These are phyloP conservation scores for Phytophthora idaei DNA, from an alignment of 352 stramenopile genomes.

Conservation along the genomic window DNA sequence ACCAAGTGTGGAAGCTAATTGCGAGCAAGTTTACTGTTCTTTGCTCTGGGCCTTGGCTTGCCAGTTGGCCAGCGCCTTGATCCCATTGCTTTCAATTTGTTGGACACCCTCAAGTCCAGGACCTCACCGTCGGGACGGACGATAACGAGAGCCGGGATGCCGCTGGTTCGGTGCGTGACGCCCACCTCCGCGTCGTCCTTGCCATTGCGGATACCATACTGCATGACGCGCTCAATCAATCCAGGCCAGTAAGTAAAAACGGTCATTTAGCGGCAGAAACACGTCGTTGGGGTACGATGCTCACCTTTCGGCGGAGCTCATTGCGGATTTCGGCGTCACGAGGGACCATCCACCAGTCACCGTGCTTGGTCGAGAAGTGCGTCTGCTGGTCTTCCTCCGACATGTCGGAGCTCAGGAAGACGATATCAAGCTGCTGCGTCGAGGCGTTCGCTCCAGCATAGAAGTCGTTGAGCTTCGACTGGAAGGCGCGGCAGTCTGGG, in stretches of 20 bases:
- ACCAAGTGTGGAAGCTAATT: not conserved
- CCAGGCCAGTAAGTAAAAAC: conserved; percentile 1
- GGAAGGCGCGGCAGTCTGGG: conserved; percentile 80
- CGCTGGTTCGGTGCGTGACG: conserved; percentile 54
- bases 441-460: conserved; percentile 59
- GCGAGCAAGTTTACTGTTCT: conserved; percentile 20
- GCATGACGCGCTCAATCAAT: not conserved
- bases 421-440: conserved; percentile 67
- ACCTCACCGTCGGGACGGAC: conserved; percentile 64
- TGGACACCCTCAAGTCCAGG: conserved; percentile 67
- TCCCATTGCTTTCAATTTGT: conserved; percentile 58
- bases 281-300: conserved; percentile 3
- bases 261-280: conserved; percentile 8
- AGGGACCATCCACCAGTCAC: conserved; percentile 75
- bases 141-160: conserved; percentile 79
- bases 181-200: conserved; percentile 73
- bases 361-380: conserved; percentile 80
- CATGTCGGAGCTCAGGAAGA: conserved; percentile 81
- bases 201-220: conserved; percentile 70
- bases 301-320: conserved; percentile 85
- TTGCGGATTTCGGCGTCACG: conserved; percentile 63
- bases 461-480: conserved; percentile 76
- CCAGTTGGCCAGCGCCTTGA: conserved; percentile 53
- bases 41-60: conserved; percentile 14
- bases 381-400: conserved; percentile 57